Base-by-base conservation (phyloP, 306 rosid genomes). In the Quercus glauca region DNA sequence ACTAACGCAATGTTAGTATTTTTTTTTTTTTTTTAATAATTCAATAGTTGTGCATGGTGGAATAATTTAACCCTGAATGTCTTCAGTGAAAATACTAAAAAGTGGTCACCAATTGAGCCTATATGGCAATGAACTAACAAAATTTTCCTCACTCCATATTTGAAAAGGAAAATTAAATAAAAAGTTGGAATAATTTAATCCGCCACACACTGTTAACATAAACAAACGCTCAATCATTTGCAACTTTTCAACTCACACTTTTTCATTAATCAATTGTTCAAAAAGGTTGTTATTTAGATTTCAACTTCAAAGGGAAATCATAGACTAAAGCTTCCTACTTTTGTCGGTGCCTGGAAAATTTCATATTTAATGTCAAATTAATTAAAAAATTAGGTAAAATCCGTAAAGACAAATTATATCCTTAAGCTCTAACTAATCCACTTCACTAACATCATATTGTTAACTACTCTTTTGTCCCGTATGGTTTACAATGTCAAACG, bases 391-490 rank as follows among this genome's bases (percentile, higher is more conserved):
- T 64, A 68, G 52, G 72, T 35, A 68, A 64, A 14, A 64, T n/a
- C 49, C 2, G 2, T 49, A 52, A 20, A 31, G 35, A 31, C 12
- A 12, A 11, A 1, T 35, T 26, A 2, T 35, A 72, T 73, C 25
- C 45, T 58, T 61, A 65, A 49, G 53, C 53, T 13, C 23, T 53
- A 79, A 79, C 81, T 43, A 81, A 83, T 71, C 61, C 72, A 76
- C 49, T 57, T 49, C 53, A 21, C 6, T 31, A 55, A 63, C 53
- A 58, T 82, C 59, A 73, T 35, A 41, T 60, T 11, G 45, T 78
- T 78, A 83, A 85, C 89, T 10, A 85, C 72, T 68, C 88, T 69
- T 59, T 87, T 78, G 88, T 82, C 80, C 70, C 52, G 51, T 79
- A 5, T 70, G 55, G 56, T 20, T 52, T 52, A 65, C 57, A 45